phyloP scores from a whole-genome alignment of 257 asterid genomes.

The Linaria vulgaris region DNA sequence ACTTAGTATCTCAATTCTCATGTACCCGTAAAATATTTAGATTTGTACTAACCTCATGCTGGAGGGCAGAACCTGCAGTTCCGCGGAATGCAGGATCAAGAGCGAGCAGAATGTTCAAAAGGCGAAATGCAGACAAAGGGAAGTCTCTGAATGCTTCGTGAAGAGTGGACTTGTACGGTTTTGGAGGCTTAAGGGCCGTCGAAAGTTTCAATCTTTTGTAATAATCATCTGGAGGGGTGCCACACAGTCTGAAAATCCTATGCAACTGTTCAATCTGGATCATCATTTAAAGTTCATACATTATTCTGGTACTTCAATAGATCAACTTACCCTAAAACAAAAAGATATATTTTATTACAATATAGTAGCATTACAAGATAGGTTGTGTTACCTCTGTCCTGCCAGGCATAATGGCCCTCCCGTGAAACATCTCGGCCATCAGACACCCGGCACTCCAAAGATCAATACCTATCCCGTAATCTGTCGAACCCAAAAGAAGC shows the following conservation, averaged over 20 bases:
- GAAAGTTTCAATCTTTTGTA: constrained; percentile 51
- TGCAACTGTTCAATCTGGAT: constrained; percentile 79
- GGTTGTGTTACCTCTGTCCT: constrained; percentile 63
- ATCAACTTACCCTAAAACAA: not conserved
- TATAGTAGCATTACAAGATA: too few species aligned
- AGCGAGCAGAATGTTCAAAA: constrained; percentile 54
- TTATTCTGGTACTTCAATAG: not conserved
- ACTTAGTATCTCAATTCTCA: not conserved
- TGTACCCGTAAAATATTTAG: not conserved
- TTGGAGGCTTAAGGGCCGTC: constrained; percentile 66
- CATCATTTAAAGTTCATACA: not conserved
- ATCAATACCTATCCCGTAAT: constrained; percentile 75
- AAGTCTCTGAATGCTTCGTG: constrained; percentile 52
- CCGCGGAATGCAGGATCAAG: constrained; percentile 65
- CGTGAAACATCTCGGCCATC: constrained; percentile 83
- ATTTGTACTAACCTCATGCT: constrained; percentile 41
- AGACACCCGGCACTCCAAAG: constrained; percentile 93
- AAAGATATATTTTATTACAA: not conserved
- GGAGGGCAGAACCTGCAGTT: constrained; percentile 58
- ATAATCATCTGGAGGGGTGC: constrained; percentile 72
- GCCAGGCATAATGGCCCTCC: constrained; percentile 77
- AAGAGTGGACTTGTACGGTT: constrained; percentile 49
- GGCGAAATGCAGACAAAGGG: constrained; percentile 60
- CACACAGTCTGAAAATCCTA: constrained; percentile 74
- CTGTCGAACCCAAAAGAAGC: constrained; percentile 73